Conservation (phyloP, 164 flowering plant genomes). For the Umbilicus rupestris region DNA sequence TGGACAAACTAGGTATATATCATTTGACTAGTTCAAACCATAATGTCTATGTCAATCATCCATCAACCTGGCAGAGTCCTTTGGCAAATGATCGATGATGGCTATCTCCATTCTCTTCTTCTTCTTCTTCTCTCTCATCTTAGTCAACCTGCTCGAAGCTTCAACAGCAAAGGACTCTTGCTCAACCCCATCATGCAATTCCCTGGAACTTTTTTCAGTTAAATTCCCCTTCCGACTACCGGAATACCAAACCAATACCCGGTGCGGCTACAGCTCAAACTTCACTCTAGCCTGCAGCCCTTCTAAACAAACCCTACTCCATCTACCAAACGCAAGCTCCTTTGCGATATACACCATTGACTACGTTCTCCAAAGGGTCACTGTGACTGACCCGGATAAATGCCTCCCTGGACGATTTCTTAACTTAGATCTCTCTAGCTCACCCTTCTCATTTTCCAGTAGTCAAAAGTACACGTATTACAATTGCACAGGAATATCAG, state of each 20-base stretch:
- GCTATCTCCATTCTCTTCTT: background rate
- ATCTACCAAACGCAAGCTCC: background rate
- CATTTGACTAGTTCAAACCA: no score
- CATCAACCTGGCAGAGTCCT: no score
- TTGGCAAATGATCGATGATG: background rate
- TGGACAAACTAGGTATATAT: no score
- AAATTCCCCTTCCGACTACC: background rate
- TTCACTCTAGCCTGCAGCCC: background rate
- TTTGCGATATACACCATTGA: background rate
- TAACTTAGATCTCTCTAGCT: background rate
- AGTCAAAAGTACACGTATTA: background rate
- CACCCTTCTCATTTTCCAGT: background rate
- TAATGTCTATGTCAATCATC: no score
- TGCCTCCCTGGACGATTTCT: background rate
- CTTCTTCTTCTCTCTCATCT: background rate
- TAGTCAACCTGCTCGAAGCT: background rate
- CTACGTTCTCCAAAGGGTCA: background rate
- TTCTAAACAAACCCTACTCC: background rate
- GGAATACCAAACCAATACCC: background rate
- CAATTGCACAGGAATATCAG: background rate
- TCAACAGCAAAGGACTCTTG: background rate
- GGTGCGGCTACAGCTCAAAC: background rate
- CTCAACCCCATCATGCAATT: background rate
- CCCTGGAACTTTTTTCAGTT: background rate
- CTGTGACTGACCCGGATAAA: background rate